Evolutionary conservation across 257 asterid genomes (phyloP).

Genomic region (Paulownia fortunei): DNA sequence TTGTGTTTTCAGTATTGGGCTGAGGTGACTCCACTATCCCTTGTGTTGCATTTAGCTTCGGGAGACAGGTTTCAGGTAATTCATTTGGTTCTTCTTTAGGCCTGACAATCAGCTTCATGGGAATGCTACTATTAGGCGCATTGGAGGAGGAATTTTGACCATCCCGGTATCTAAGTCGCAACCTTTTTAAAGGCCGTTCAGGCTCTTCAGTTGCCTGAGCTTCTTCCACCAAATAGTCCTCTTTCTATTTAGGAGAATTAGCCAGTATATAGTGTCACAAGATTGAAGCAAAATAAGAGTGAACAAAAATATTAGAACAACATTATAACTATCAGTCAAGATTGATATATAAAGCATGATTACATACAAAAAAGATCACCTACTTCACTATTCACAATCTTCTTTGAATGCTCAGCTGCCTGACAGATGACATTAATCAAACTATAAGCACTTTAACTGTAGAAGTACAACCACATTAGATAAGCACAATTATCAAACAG

Average conservation of each 20-base stretch:
- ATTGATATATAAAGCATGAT: conserved; percentile 12
- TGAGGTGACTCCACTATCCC: conserved; percentile 34
- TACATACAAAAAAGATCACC: conserved; percentile 24
- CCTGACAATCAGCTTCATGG: conserved; percentile 39
- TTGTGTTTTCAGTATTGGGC: conserved; percentile 36
- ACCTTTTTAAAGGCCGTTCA: conserved; percentile 66
- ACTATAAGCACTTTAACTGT: conserved; percentile 24
- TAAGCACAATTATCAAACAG: conserved; percentile 21
- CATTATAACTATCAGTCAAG: conserved; percentile 8
- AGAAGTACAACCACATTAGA: conserved; percentile 4
- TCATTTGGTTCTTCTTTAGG: conserved; percentile 71
- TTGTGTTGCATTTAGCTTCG: conserved; percentile 32
- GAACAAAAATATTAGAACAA: background rate
- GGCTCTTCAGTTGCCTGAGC: conserved; percentile 53
- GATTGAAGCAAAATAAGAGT: conserved; percentile 15
- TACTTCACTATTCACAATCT: conserved; percentile 38
- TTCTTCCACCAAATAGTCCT: conserved; percentile 51
- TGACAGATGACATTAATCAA: conserved; percentile 28
- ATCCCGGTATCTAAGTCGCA: conserved; percentile 51
- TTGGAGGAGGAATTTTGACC: conserved; percentile 49
- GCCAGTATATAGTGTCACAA: conserved; percentile 16
- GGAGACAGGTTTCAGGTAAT: conserved; percentile 36
- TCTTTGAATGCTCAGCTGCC: conserved; percentile 40
- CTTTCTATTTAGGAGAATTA: conserved; percentile 36
- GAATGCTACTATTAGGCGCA: conserved; percentile 21